Conservation (phyloP, 805 yeast genomes). For the Yarrowia deformans region DNA sequence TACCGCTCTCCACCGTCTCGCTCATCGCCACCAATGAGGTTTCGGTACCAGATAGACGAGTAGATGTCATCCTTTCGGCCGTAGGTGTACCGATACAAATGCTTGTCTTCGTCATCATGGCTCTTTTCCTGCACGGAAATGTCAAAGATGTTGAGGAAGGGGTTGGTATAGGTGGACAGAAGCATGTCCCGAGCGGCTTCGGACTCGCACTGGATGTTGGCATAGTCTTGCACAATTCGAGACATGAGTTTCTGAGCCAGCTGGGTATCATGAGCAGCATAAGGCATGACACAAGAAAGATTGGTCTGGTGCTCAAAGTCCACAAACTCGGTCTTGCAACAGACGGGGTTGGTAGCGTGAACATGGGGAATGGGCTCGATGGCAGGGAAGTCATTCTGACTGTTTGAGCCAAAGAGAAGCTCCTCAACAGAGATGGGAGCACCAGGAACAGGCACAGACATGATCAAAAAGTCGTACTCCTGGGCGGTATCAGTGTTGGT, state of each 20-base stretch:
- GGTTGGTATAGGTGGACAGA: conserved; percentile 2
- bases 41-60: conserved; percentile 26
- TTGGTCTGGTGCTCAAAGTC: not conserved
- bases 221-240: not conserved
- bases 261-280: not conserved
- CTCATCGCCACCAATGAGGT: not conserved
- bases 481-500: not conserved
- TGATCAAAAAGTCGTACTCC: conserved; percentile 16
- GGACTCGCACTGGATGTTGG: conserved; percentile 20
- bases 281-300: conserved; percentile 1
- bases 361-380: conserved; percentile 1
- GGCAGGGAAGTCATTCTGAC: not conserved
- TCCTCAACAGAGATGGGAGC: not conserved
- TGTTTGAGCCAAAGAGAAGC: not conserved
- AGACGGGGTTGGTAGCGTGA: not conserved
- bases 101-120: not conserved
- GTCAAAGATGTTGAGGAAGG: conserved; percentile 15
- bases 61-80: conserved; percentile 7
- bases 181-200: not conserved
- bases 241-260: not conserved
- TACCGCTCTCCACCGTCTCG: conserved; percentile 33
- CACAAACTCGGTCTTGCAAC: not conserved
- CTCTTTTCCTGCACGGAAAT: not conserved
- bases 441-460: not conserved
- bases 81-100: not conserved